Evolutionary conservation across 116 monocot genomes (phyloP), one percentile per base, ranked within the genome.

Genomic region (Cymodocea nodosa): DNA sequence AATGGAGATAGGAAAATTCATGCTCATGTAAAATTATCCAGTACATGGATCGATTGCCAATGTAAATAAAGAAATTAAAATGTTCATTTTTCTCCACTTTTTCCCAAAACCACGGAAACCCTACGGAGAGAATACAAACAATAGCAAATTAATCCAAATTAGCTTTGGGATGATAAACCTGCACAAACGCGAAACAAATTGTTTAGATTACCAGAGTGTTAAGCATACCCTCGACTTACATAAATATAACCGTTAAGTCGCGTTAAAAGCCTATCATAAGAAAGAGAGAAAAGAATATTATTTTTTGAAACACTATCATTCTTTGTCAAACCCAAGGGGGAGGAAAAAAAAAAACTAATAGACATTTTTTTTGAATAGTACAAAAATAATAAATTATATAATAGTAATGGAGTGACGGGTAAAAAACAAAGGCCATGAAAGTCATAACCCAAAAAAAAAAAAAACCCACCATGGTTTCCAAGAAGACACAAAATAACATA

Each of bases 141-240:
- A 74, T 74, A 35, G 73, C 79, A 82, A 70, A 83, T 82, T n/a
- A n/a, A n/a, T n/a, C 77, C 82, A 71, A 77, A 84, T 76, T 84
- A 89, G 72, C 89, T 69, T 75, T 84, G 75, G 65, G 51, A 71
- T 69, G 76, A 73, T 40, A 82, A 89, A 84, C 89, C 89, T 89
- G 89, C 89, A 89, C 44, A 66, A 79, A 85, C 58, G 73, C 70
- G 73, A 82, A 84, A 80, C 57, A 79, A 59, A 72, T 52, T 64
- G 16, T 80, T 77, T 64, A 84, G 80, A 72, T 74, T 57, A 59
- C 36, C 18, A 40, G 15, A 63, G n/a, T n/a, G n/a, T n/a, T n/a
- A 19, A 37, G 56, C 23, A 12, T 44, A 20, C 37, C 14, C 8
- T 13, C 48, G 23, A 51, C 23, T 64, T 23, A 5, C 64, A 50